A percentile compares a stretch with the other conserved stretches of the same genome.
Conservation (phyloP, 495 filamentous ascomycete genomes). For the Aspergillus diversus region DNA sequence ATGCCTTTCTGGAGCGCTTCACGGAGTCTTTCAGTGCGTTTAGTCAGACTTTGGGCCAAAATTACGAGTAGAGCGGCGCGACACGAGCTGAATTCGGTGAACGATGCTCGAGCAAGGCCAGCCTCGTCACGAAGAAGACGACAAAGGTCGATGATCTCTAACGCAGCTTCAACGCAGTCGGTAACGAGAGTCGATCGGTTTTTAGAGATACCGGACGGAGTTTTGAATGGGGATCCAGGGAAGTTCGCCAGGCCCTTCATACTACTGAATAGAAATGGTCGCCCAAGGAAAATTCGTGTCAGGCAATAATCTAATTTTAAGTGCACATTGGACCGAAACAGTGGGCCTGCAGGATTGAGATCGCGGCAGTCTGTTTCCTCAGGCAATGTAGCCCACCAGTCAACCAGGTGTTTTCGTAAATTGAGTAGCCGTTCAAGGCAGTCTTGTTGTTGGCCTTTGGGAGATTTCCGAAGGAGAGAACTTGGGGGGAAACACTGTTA, state of each 20-base stretch:
- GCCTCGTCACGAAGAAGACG: slow-evolving; percentile 50
- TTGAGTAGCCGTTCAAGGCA: slow-evolving; percentile 47
- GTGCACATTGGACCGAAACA: slow-evolving; percentile 53
- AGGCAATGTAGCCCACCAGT: slow-evolving; percentile 55
- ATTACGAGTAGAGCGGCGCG: slow-evolving; percentile 55
- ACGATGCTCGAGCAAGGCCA: slow-evolving; percentile 54
- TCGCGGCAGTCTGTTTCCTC: slow-evolving; percentile 48
- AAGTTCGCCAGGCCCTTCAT: slow-evolving; percentile 35
- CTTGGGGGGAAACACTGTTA: slow-evolving; percentile 21
- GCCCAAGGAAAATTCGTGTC: slow-evolving; percentile 52
- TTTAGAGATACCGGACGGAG: slow-evolving; percentile 41
- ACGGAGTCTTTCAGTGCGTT: slow-evolving; percentile 50
- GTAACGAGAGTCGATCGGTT: slow-evolving; percentile 47
- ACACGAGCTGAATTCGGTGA: slow-evolving; percentile 56
- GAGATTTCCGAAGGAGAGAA: slow-evolving; percentile 43
- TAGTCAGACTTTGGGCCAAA: slow-evolving; percentile 51
- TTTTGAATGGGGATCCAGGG: slow-evolving; percentile 33
- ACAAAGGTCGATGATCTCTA: slow-evolving; percentile 53
- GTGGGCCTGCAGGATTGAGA: slow-evolving; percentile 40
- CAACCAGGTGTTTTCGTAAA: slow-evolving; percentile 45
- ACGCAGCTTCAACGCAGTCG: slow-evolving; percentile 54
- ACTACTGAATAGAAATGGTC: slow-evolving; percentile 53
- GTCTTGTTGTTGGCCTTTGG: slow-evolving; percentile 47
- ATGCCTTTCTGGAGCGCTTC: slow-evolving; percentile 52
- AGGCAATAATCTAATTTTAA: slow-evolving; percentile 55